These are phyloP conservation scores for Tilletia horrida DNA, from an alignment of 1,284 basidiomycete genomes.

Conservation along the genomic window DNA sequence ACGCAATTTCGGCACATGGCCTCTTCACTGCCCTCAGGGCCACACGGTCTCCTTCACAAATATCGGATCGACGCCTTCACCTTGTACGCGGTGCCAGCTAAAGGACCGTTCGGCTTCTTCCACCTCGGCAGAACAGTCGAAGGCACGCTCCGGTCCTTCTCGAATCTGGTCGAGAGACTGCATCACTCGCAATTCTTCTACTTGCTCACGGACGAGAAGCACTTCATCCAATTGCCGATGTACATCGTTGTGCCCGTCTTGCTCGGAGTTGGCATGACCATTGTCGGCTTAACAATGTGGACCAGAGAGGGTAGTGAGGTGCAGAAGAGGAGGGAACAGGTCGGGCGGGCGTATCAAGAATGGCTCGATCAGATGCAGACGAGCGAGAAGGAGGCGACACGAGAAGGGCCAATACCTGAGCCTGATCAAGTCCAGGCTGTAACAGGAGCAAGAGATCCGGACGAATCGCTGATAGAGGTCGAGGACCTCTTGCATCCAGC, in stretches of 20 bases:
- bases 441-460: too few relatives aligned
- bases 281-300: slow-evolving; percentile 34
- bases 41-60: slow-evolving; percentile 58
- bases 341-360: slow-evolving; percentile 3
- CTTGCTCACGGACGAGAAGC: slow-evolving; percentile 35
- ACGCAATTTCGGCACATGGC: slow-evolving; percentile 11
- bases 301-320: slow-evolving; percentile 17
- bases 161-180: slow-evolving; percentile 51
- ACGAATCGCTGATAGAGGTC: too few relatives aligned
- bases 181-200: slow-evolving; percentile 55
- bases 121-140: slow-evolving; percentile 65
- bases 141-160: slow-evolving; percentile 43
- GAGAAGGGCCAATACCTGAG: too few relatives aligned
- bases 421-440: not conserved
- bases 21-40: slow-evolving; percentile 29
- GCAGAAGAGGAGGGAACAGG: slow-evolving; percentile 2
- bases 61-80: slow-evolving; percentile 93
- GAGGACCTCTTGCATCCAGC: too few relatives aligned
- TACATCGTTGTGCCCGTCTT: slow-evolving; percentile 42
- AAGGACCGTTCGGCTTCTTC: slow-evolving; percentile 91
- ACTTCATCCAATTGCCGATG: slow-evolving; percentile 47
- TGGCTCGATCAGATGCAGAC: not conserved
- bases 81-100: slow-evolving; percentile 78
- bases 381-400: too few relatives aligned
- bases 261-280: slow-evolving; percentile 39